Evolutionary conservation across 2,329 filamentous ascomycete species (phyloP).

Genomic region (Alternaria panax): DNA sequence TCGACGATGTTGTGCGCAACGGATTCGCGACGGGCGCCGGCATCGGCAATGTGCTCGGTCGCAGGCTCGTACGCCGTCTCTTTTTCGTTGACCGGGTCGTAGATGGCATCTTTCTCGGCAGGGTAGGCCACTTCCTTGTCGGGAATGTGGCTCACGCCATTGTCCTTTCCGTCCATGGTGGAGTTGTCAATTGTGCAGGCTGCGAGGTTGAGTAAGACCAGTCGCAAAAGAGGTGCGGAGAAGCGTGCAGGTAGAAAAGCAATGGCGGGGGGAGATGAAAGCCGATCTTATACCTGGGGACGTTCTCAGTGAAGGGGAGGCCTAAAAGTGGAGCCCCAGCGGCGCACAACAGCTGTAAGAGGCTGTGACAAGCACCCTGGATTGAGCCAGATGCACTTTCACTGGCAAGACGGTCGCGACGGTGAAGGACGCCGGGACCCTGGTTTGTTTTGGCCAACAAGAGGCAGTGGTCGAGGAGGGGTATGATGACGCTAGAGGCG

Average conservation of each 20-base stretch:
- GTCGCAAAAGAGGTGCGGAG: not conserved
- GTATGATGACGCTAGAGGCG: conserved; percentile 7
- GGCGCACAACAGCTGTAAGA: conserved; percentile 12
- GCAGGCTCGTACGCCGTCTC: conserved; percentile 5
- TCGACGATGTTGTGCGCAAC: conserved; percentile 56
- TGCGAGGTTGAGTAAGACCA: not conserved
- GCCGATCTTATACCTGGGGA: conserved; percentile 13
- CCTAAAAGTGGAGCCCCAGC: conserved; percentile 16
- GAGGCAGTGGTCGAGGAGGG: conserved; percentile 8
- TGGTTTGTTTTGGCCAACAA: conserved; percentile 10
- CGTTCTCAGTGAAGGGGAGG: conserved; percentile 13
- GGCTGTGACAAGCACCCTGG: not conserved
- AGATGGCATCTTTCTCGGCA: conserved; percentile 1
- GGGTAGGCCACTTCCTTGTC: conserved; percentile 9
- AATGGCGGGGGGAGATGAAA: conserved; percentile 5
- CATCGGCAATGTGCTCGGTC: conserved; percentile 11
- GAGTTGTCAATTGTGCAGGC: not conserved
- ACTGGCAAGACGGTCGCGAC: not conserved
- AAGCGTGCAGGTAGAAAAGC: conserved; percentile 2
- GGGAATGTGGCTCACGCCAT: not conserved
- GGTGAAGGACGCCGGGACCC: conserved; percentile 5
- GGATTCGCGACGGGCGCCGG: conserved; percentile 47
- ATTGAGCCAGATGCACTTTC: not conserved
- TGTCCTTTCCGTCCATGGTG: conserved; percentile 15
- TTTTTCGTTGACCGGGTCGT: not conserved